Conservation (phyloP, 2,329 filamentous ascomycete genomes). For the Didymella pomorum region DNA sequence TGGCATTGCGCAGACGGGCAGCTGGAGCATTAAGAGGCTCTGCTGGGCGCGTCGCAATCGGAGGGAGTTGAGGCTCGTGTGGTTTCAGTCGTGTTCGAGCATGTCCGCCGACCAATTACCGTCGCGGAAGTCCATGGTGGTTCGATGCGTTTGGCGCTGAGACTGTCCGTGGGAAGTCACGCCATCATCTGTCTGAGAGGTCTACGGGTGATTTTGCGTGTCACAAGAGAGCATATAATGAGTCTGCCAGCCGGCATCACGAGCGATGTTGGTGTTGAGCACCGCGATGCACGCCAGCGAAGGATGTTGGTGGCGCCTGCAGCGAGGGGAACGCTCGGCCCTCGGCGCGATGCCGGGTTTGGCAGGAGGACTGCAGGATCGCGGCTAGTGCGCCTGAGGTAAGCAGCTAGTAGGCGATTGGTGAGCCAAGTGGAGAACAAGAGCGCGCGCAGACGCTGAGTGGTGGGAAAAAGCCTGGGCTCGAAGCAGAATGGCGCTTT, state of each 20-base stretch:
- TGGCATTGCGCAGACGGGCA: slow-evolving; percentile 35
- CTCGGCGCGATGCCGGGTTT: slow-evolving; percentile 14
- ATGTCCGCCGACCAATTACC: slow-evolving; percentile 42
- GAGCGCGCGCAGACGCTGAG: not conserved
- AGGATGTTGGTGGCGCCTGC: slow-evolving; percentile 30
- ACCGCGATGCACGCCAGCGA: slow-evolving; percentile 5
- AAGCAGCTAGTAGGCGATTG: slow-evolving; percentile 14
- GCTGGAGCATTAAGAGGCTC: slow-evolving; percentile 47
- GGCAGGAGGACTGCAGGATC: slow-evolving; percentile 23
- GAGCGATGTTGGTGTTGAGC: slow-evolving; percentile 21
- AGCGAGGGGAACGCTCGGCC: slow-evolving; percentile 3
- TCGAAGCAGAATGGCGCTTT: slow-evolving; percentile 18
- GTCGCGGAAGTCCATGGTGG: slow-evolving; percentile 24
- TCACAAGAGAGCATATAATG: not conserved
- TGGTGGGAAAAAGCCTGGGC: slow-evolving; percentile 18
- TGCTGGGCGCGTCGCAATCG: slow-evolving; percentile 45
- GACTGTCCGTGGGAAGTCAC: slow-evolving; percentile 25
- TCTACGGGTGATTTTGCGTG: not conserved
- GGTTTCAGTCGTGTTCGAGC: slow-evolving; percentile 49
- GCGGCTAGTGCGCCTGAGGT: slow-evolving; percentile 16
- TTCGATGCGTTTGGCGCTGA: slow-evolving; percentile 40
- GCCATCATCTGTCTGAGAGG: not conserved
- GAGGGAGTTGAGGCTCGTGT: slow-evolving; percentile 38
- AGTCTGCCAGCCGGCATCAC: not conserved
- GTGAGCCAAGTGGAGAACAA: slow-evolving; percentile 4